Base-by-base conservation (phyloP, 1,284 basidiomycete genomes). In the Puccinia polysora region DNA sequence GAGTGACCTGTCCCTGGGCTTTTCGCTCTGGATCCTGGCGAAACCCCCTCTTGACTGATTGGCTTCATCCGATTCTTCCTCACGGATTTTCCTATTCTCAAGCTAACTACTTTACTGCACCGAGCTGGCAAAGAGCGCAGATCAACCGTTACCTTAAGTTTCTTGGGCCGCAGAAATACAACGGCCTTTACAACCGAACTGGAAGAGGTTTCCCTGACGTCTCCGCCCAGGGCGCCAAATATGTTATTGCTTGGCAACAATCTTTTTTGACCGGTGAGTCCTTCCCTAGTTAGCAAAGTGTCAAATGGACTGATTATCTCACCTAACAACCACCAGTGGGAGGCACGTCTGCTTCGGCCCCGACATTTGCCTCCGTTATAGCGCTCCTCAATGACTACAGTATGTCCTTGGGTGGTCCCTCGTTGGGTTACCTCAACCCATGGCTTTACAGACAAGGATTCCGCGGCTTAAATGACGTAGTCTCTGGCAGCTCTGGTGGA, bases 301-400 rank as follows among this genome's bases (percentile, higher is more conserved):
- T 23, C 7, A 23, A 12, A 60, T 20, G 15, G 36, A n/a, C n/a
- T 4, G 18, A 60, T 28, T 60, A 23, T 2, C 10, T 45, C 40
- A 10, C 10, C 40, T n/a, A 25, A 2, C 28, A 60, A 18, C 25
- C 43, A 18, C 77, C 53, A 77, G 80, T 83, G 50, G 83, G 80
- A 47, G 85, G 85, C n/a, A 86, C 85, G 7, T 84, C 83, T 23
- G 84, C 84, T 1, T 82, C 85, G 3, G 76, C 83, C 8, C 86
- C 86, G 0, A 82, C 83, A 4, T 80, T 85, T 73, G 82, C 82
- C 8, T 79, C 82, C 10, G 80, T 86, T 65, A 78, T 87, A 53
- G 81, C 84, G 0, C 79, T 86, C 76, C 77, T 87, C 34, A 86
- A 86, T 77, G 84, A 85, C 74, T 81, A 81, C 15, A 82, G 83